Conservation (phyloP, 2,329 filamentous ascomycete species). For the Fusarium illudens region DNA sequence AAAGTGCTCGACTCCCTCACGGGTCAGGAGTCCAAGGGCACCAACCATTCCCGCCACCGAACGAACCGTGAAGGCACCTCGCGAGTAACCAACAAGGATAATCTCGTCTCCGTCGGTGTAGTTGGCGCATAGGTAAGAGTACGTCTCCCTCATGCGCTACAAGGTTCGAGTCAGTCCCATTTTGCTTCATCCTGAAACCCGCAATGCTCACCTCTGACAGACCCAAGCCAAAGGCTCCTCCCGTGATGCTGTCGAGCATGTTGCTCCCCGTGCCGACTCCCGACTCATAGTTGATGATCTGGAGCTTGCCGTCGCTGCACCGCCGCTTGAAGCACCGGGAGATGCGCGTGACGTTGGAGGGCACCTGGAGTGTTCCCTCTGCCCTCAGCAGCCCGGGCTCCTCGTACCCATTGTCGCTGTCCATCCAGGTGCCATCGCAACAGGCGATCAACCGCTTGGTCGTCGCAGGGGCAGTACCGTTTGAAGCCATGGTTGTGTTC, state of each 20-base stretch:
- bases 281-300: slow-evolving; percentile 69
- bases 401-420: slow-evolving; percentile 59
- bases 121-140: slow-evolving; percentile 69
- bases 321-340: slow-evolving; percentile 63
- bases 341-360: slow-evolving; percentile 69
- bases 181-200: not conserved
- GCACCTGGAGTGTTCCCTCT: slow-evolving; percentile 56
- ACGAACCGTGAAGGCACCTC: slow-evolving; percentile 67
- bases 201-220: slow-evolving; percentile 57
- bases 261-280: slow-evolving; percentile 65
- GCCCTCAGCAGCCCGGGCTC: slow-evolving; percentile 50
- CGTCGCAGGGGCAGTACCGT: slow-evolving; percentile 5
- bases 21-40: slow-evolving; percentile 60
- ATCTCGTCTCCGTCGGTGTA: slow-evolving; percentile 67
- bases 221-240: slow-evolving; percentile 64
- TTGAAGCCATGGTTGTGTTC: slow-evolving; percentile 12
- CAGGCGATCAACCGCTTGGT: slow-evolving; percentile 60
- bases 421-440: slow-evolving; percentile 65
- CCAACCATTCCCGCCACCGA: slow-evolving; percentile 64
- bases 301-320: slow-evolving; percentile 61
- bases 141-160: slow-evolving; percentile 67
- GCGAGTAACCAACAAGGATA: slow-evolving; percentile 64
- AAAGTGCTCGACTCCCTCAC: slow-evolving; percentile 62
- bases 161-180: slow-evolving; percentile 10
- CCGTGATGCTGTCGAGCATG: slow-evolving; percentile 58